Evolutionary conservation across 371 early-diverging fungal species (phyloP).

Genomic region (Syncephalis fuscata): DNA sequence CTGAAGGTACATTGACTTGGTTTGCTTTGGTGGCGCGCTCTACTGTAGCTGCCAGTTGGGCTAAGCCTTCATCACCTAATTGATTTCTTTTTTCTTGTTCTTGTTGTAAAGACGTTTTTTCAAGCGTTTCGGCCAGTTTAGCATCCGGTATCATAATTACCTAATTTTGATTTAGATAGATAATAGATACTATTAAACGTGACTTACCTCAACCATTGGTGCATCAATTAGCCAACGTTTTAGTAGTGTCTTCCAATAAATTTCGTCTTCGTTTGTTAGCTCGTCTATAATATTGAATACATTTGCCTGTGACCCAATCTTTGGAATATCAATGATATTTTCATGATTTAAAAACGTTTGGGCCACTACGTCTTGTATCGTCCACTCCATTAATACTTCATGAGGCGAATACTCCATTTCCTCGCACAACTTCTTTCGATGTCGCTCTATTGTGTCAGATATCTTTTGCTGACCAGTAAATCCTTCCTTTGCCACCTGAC

Average conservation of each 20-base stretch:
- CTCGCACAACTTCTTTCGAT: constrained; percentile 22
- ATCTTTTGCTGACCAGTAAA: constrained; percentile 13
- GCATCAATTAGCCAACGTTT: constrained; percentile 33
- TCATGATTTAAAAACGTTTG: constrained; percentile 16
- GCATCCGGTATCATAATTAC: constrained; percentile 31
- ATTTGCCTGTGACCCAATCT: constrained; percentile 19
- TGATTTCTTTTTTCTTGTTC: constrained; percentile 13
- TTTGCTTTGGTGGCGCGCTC: constrained; percentile 35
- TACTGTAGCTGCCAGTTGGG: constrained; percentile 17
- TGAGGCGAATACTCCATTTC: constrained; percentile 46
- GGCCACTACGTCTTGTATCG: constrained; percentile 40
- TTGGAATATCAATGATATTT: constrained; percentile 7
- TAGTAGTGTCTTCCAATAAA: constrained; percentile 41
- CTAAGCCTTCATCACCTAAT: constrained; percentile 28
- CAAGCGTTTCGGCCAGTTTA: constrained; percentile 23
- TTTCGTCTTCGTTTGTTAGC: constrained; percentile 21
- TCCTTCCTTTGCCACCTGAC: constrained; percentile 15
- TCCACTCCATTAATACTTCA: constrained; percentile 23
- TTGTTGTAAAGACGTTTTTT: constrained; percentile 14
- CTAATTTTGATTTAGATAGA: too few relatives aligned
- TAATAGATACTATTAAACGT: too few relatives aligned
- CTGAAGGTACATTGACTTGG: constrained; percentile 28
- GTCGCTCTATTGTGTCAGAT: constrained; percentile 11
- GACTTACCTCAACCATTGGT: constrained; percentile 26
- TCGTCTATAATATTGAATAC: constrained; percentile 29